phyloP scores from a whole-genome alignment of 805 yeast species.

The Lipomyces yamadae region DNA sequence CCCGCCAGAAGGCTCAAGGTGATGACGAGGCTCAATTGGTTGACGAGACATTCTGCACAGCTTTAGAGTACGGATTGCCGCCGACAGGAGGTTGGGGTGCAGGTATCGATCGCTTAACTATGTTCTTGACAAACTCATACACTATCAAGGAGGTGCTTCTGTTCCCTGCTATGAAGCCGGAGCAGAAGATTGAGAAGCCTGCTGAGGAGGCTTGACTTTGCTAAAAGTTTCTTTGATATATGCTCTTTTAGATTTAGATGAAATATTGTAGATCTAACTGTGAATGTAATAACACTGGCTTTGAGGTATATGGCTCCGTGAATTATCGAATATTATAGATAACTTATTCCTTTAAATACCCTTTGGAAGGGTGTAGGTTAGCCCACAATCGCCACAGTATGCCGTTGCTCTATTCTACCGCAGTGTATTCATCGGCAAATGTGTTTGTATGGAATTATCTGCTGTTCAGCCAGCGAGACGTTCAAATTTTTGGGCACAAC shows the following conservation, averaged over 20 bases:
- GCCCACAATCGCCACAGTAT: no score
- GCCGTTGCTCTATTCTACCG: no score
- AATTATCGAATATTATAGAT: no score
- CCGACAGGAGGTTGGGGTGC: slow-evolving; percentile 99
- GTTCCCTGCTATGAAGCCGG: slow-evolving; percentile 99
- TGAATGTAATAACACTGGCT: no score
- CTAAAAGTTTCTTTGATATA: background rate
- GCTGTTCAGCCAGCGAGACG: no score
- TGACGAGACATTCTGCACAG: slow-evolving; percentile 96
- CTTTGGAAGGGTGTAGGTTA: no score
- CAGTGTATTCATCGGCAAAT: no score
- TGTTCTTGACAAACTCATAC: slow-evolving; percentile 96
- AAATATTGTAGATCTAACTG: no score
- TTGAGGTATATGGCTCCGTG: no score
- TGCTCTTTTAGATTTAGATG: no score
- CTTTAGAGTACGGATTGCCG: slow-evolving; percentile 97
- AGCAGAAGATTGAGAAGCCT: slow-evolving; percentile 44
- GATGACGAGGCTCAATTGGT: slow-evolving; percentile 98
- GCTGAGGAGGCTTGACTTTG: background rate
- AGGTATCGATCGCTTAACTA: slow-evolving; percentile 97
- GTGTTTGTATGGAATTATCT: no score
- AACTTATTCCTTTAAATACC: background rate
- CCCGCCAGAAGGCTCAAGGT: slow-evolving; percentile 97
- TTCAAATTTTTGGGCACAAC: no score
- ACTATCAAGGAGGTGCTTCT: slow-evolving; percentile 96